These are phyloP conservation scores for Zea mays DNA, from an alignment of 176 grass and related monocot genomes.

Conservation along the genomic window DNA sequence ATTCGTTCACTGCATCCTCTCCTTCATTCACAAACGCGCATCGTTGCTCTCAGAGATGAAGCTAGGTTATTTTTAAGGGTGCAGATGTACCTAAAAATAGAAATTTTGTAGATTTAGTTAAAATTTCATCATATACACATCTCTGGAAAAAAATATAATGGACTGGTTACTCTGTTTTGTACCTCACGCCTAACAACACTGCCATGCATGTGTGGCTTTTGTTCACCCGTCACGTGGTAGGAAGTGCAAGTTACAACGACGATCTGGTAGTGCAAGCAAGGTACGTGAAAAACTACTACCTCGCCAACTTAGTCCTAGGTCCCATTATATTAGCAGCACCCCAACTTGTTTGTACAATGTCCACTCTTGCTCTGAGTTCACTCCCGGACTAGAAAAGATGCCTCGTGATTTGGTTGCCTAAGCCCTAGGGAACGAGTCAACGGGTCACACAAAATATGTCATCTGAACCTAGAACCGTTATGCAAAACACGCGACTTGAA, in stretches of 20 bases:
- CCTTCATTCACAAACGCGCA: background rate
- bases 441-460: background rate
- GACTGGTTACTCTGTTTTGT: background rate
- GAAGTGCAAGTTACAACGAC: background rate
- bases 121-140: too few species aligned
- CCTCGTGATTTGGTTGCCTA: conserved; percentile 13
- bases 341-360: background rate
- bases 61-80: too few species aligned
- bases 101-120: too few species aligned
- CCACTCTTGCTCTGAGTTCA: background rate
- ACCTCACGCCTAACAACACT: too few species aligned
- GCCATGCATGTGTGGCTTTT: background rate
- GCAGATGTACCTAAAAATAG: too few species aligned
- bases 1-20: background rate
- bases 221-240: background rate
- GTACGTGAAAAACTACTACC: too few species aligned
- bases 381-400: too few species aligned
- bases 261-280: background rate
- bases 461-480: background rate
- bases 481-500: background rate
- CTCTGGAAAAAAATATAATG: too few species aligned
- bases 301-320: background rate
- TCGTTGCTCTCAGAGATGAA: too few species aligned
- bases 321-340: background rate
- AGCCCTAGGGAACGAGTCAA: background rate